Evolutionary conservation across 2,329 filamentous ascomycete species (phyloP).

Genomic region (Hypomyces rosellus): DNA sequence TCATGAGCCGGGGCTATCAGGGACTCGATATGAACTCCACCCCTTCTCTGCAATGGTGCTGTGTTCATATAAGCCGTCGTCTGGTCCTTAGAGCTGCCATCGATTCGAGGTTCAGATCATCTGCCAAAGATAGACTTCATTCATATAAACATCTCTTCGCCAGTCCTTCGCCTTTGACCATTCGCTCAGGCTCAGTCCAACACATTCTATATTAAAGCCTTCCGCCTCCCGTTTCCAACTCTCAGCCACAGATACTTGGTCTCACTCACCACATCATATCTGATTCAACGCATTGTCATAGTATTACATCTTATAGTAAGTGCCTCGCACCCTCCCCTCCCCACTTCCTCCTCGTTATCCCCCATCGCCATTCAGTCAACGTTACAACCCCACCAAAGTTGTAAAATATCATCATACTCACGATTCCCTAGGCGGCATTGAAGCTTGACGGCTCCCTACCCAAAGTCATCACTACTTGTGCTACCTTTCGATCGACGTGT

Average conservation of each 20-base stretch:
- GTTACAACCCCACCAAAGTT: neutral
- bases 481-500: conserved; percentile 5
- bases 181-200: neutral
- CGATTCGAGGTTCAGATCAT: conserved; percentile 9
- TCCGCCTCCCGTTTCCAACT: neutral
- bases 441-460: neutral
- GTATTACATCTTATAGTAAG: neutral
- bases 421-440: too few species aligned
- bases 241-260: neutral
- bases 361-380: neutral
- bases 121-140: conserved; percentile 11
- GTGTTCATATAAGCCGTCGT: conserved; percentile 12
- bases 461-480: neutral
- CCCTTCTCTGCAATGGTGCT: conserved; percentile 7
- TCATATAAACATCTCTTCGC: neutral
- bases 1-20: conserved; percentile 5
- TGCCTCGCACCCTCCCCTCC: neutral
- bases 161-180: neutral
- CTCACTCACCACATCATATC: neutral
- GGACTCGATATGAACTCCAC: conserved; percentile 4
- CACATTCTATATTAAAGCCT: neutral
- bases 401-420: too few species aligned
- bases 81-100: conserved; percentile 9
- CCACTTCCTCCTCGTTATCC: neutral
- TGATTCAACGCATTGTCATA: neutral